phyloP scores from a whole-genome alignment of 805 yeast genomes.

The Priceomyces medius region DNA sequence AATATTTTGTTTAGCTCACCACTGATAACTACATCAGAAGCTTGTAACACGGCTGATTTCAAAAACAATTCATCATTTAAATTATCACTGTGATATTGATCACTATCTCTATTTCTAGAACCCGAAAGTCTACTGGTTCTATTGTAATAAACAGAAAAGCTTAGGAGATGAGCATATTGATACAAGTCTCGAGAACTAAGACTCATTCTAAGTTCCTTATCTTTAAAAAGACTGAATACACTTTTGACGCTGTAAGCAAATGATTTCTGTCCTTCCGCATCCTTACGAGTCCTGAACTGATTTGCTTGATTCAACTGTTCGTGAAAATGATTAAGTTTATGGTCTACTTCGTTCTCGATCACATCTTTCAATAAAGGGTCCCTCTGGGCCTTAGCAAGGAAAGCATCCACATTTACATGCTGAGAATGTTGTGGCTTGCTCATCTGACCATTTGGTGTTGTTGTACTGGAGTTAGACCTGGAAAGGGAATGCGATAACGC shows the following conservation, averaged over 20 bases:
- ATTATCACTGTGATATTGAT: conserved; percentile 26
- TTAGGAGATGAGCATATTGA: conserved; percentile 20
- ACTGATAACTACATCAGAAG: conserved; percentile 26
- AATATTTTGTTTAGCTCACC: conserved; percentile 30
- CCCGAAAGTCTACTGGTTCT: conserved; percentile 34
- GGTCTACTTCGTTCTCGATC: conserved; percentile 17
- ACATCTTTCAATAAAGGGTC: conserved; percentile 24
- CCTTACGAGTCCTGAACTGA: conserved; percentile 14
- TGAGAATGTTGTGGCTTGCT: not conserved
- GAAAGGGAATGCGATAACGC: conserved; percentile 12
- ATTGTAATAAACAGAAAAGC: conserved; percentile 25
- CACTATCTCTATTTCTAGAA: conserved; percentile 37
- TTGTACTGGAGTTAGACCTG: conserved; percentile 20
- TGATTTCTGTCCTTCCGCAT: conserved; percentile 16
- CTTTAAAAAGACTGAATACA: conserved; percentile 19
- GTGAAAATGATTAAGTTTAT: conserved; percentile 26
- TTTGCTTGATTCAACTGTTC: conserved; percentile 26
- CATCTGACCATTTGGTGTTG: conserved; percentile 4
- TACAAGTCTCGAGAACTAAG: conserved; percentile 22
- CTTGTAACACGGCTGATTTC: conserved; percentile 31
- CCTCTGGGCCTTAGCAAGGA: conserved; percentile 18
- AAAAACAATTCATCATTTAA: conserved; percentile 29
- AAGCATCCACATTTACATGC: conserved; percentile 16
- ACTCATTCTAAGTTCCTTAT: conserved; percentile 17
- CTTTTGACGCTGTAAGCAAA: conserved; percentile 17